Percentiles rank a stretch among this genome's conserved stretches.
Evolutionary conservation across 2,329 filamentous ascomycete genomes (phyloP).

Genomic region (Phoma sp.): DNA sequence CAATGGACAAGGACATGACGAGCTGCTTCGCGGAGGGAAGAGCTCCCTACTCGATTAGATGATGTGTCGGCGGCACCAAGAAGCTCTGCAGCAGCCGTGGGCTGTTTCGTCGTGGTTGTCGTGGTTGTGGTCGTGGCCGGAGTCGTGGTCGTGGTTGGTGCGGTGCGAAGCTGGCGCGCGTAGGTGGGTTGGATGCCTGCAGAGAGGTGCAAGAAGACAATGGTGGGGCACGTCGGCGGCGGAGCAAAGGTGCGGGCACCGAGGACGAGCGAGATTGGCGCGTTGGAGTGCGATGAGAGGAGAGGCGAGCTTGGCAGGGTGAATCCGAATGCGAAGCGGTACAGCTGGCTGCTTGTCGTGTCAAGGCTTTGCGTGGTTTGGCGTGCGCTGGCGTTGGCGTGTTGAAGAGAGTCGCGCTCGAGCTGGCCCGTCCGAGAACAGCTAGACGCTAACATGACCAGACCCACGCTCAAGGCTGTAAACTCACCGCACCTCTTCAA

Average conservation of each 20-base stretch:
- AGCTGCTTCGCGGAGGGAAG: conserved; percentile 40
- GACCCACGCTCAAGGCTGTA: conserved; percentile 16
- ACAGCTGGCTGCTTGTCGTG: conserved; percentile 28
- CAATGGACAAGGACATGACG: conserved; percentile 74
- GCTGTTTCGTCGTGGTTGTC: conserved; percentile 6
- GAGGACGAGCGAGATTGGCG: conserved; percentile 3
- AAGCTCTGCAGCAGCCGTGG: conserved; percentile 22
- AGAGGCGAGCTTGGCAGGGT: conserved; percentile 12
- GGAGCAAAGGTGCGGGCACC: conserved; percentile 34
- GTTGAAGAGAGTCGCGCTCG: conserved; percentile 29
- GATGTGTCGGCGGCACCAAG: conserved; percentile 27
- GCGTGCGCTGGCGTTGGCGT: conserved; percentile 24
- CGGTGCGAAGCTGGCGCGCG: conserved; percentile 24
- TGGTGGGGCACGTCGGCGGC: conserved; percentile 42
- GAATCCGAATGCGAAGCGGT: conserved; percentile 21
- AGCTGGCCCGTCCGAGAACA: conserved; percentile 24
- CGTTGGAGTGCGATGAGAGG: not conserved
- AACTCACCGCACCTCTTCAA: conserved; percentile 17
- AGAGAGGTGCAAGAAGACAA: conserved; percentile 36
- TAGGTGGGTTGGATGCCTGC: conserved; percentile 37
- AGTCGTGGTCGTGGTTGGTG: conserved; percentile 19
- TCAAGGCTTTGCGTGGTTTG: conserved; percentile 25
- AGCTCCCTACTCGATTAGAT: conserved; percentile 42
- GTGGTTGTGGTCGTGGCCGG: not conserved
- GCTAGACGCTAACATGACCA: conserved; percentile 15